Evolutionary conservation across 2,329 filamentous ascomycete genomes (phyloP).

Genomic region (Colletotrichum scovillei): DNA sequence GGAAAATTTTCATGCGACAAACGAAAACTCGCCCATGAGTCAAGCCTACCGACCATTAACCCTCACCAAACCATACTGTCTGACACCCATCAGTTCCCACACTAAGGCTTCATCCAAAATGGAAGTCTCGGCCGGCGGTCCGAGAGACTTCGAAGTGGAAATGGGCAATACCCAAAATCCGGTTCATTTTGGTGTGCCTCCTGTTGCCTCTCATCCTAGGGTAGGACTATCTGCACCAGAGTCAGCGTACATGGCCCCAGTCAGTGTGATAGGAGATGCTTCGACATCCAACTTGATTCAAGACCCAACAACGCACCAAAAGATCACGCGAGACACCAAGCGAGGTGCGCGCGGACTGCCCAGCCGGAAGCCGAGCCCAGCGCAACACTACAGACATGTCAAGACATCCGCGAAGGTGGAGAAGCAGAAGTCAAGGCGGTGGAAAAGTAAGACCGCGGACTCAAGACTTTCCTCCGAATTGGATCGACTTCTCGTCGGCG

Average conservation of each 20-base stretch:
- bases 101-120: background rate
- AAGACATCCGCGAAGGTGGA: background rate
- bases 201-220: background rate
- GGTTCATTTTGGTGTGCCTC: background rate
- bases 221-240: background rate
- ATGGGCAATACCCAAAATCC: background rate
- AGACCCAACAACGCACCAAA: background rate
- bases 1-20: background rate
- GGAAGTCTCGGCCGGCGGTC: background rate
- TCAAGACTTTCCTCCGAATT: conserved; percentile 14
- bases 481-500: conserved; percentile 18
- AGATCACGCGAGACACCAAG: background rate
- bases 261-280: background rate
- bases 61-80: background rate
- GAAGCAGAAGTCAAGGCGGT: conserved; percentile 11
- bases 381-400: background rate
- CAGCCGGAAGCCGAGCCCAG: background rate
- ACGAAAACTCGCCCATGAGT: background rate
- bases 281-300: background rate
- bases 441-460: conserved; percentile 7
- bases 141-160: background rate
- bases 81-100: background rate
- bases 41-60: background rate
- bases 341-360: background rate
- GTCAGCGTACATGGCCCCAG: background rate